Evolutionary conservation across 2,329 filamentous ascomycete species (phyloP), one percentile per base, ranked within the genome.

Genomic region (Fusarium longipes): DNA sequence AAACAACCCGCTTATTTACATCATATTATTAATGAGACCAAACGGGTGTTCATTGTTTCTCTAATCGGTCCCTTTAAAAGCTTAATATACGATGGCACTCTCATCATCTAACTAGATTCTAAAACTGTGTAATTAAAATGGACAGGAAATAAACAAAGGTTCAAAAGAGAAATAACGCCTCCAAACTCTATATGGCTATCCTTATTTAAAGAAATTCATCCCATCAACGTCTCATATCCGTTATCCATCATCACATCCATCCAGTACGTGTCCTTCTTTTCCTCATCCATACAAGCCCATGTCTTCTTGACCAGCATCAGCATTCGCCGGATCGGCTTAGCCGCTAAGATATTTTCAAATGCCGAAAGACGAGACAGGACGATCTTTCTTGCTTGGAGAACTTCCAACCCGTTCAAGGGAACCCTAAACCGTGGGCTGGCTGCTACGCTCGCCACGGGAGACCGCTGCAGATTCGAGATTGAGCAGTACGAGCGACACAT

Each of bases 231-330:
- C 53, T 74, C 73, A 20, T 67, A 82, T 72, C 52, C 65, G 38
- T 69, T 67, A 12, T 72, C 67, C 50, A 72, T 68, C 70, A 72
- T 72, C 2, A 84, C 76, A 64, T 83, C 80, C 58, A 83, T 77
- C 82, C 82, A 83, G 63, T 82, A 82, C 8, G 75, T 74, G 12
- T 81, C 55, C 15, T 65, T 36, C 76, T 74, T 61, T 77, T 76
- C 45, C 81, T 74, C 74, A 77, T 80, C 65, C 67, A 70, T 70
- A 33, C 49, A 55, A 20, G 61, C 43, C 68, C 68, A 70, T 1
- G 68, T 70, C 49, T 70, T 70, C 32, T 61, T 70, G 3, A 70
- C 66, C 2, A 70, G 40, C 2, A 45, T 38, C 12, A 70, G 24
- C 67, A 70, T 70, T 5, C 63, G 67, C 3, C 68, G 65, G 12